Conservation (phyloP, 306 rosid genomes). For the Ormosia emarginata region DNA sequence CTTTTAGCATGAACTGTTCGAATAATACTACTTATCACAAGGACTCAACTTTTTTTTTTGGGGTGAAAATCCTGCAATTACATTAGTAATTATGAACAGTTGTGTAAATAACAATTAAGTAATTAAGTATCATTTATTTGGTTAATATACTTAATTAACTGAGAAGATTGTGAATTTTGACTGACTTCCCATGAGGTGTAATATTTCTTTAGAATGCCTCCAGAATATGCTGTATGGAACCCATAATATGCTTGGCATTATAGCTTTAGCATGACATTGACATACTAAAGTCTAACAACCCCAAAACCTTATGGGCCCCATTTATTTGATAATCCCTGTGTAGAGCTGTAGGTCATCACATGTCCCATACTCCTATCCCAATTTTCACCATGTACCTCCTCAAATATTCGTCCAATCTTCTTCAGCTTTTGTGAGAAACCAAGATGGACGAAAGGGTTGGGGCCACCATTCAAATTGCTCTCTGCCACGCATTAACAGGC, state of each 20-base stretch:
- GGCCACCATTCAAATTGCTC: background rate
- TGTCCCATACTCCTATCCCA: background rate
- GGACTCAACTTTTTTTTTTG: background rate
- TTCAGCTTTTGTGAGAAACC: constrained; percentile 4
- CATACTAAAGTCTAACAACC: constrained; percentile 11
- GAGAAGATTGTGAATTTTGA: background rate
- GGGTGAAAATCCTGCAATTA: background rate
- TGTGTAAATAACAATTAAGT: background rate
- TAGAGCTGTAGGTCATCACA: background rate
- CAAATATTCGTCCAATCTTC: background rate
- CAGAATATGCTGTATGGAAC: constrained; percentile 27
- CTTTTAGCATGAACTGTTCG: background rate
- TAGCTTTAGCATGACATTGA: background rate
- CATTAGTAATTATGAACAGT: background rate
- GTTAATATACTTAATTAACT: background rate
- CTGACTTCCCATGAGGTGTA: background rate
- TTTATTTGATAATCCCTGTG: background rate
- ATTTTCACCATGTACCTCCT: background rate
- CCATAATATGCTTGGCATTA: background rate
- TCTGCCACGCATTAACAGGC: constrained; percentile 5
- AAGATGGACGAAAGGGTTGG: background rate
- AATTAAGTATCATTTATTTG: background rate
- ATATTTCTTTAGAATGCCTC: constrained; percentile 1
- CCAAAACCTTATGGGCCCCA: constrained; percentile 10
- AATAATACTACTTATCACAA: background rate